phyloP scores from a whole-genome alignment of 768 basidiomycete species.

The Russula compacta region DNA sequence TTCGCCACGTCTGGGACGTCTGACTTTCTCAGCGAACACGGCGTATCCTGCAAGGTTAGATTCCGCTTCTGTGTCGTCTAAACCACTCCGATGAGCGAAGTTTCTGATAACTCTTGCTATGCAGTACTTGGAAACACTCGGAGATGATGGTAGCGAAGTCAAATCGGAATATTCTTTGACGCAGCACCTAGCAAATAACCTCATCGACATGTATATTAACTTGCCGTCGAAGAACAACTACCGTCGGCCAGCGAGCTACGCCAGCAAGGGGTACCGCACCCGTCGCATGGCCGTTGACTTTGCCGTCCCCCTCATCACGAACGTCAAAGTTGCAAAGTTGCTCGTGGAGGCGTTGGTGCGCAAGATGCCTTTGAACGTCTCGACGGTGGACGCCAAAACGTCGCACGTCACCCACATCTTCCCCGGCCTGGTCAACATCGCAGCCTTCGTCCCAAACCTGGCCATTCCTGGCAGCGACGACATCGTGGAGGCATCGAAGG shows the following conservation, averaged over 20 bases:
- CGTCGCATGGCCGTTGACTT: conserved; percentile 99
- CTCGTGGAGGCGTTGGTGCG: conserved; percentile 88
- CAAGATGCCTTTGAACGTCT: conserved; percentile 84
- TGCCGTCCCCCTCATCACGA: conserved; percentile 93
- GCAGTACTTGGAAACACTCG: conserved; percentile 84
- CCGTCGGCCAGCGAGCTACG: conserved; percentile 92
- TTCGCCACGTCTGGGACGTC: conserved; percentile 97
- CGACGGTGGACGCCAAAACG: conserved; percentile 86
- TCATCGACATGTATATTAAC: conserved; percentile 99
- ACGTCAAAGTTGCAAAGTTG: conserved; percentile 97
- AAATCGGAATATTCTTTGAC: conserved; percentile 97
- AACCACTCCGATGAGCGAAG: background rate
- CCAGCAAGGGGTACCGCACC: conserved; percentile 93
- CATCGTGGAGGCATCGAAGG: conserved; percentile 60
- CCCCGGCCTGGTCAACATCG: conserved; percentile 86
- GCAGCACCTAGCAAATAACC: conserved; percentile 91
- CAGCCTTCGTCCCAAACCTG: conserved; percentile 75
- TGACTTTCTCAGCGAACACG: conserved; percentile 95
- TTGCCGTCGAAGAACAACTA: conserved; percentile 96
- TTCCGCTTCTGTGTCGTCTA: background rate
- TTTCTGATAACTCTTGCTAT: background rate
- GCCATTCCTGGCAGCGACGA: conserved; percentile 45
- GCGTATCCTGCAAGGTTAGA: conserved; percentile 85
- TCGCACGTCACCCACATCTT: conserved; percentile 85
- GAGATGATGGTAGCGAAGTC: conserved; percentile 65